Conservation (phyloP, 2,329 filamentous ascomycete genomes). For the Albifimbria verrucaria region DNA sequence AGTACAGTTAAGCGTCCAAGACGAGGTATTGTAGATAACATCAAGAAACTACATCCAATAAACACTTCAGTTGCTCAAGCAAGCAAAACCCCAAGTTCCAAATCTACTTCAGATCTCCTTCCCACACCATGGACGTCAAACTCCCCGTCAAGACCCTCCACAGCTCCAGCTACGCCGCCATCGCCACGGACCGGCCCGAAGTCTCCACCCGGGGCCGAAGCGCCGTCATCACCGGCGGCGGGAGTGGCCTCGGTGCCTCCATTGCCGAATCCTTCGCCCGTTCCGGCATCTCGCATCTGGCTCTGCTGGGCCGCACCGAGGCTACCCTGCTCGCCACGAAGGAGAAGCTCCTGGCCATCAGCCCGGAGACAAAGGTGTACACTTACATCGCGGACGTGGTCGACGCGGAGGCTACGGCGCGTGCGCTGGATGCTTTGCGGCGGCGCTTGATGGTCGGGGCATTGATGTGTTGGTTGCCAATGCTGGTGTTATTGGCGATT, state of each 20-base stretch:
- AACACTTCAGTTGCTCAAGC: constrained; percentile 9
- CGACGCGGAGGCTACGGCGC: constrained; percentile 12
- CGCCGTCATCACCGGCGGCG: constrained; percentile 63
- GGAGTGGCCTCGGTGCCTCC: constrained; percentile 60
- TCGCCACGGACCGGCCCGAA: constrained; percentile 28
- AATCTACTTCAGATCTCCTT: constrained; percentile 8
- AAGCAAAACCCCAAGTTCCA: neutral
- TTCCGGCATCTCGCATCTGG: constrained; percentile 35
- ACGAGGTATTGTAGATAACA: too few relatives aligned
- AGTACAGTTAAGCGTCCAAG: too few relatives aligned
- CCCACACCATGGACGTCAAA: constrained; percentile 9
- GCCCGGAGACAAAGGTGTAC: constrained; percentile 48
- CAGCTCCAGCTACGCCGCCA: constrained; percentile 23
- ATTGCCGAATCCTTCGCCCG: constrained; percentile 54
- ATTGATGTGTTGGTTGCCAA: constrained; percentile 34
- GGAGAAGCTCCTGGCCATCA: constrained; percentile 35
- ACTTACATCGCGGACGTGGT: constrained; percentile 30
- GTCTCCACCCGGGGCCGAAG: constrained; percentile 38
- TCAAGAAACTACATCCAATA: constrained; percentile 2
- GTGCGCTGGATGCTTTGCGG: constrained; percentile 14
- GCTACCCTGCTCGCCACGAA: constrained; percentile 26
- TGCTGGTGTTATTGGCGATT: constrained; percentile 20
- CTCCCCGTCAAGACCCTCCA: constrained; percentile 11
- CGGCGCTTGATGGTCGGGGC: constrained; percentile 20
- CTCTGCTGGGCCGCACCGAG: constrained; percentile 37